A percentile compares a stretch with the other conserved stretches of the same genome.
Evolutionary conservation across 805 yeast genomes (phyloP).

Genomic region (Metschnikowia arizonensis): DNA sequence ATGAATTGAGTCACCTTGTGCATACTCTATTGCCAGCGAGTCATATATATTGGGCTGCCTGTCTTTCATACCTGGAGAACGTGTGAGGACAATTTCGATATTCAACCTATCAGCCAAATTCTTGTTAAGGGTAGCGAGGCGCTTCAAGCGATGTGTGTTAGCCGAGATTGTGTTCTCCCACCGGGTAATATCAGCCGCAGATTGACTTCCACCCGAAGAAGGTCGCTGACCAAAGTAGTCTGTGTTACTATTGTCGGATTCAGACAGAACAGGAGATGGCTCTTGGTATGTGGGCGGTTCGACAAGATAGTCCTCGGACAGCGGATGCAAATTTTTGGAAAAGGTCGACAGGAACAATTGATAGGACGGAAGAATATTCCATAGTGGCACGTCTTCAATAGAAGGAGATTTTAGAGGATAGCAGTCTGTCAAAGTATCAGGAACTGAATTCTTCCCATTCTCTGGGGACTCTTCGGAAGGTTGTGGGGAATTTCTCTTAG

Average conservation of each 20-base stretch:
- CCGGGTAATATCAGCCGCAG: slow-evolving; percentile 5
- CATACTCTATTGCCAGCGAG: slow-evolving; percentile 23
- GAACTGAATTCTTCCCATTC: background rate
- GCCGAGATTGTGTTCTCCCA: slow-evolving; percentile 36
- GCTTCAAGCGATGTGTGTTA: slow-evolving; percentile 25
- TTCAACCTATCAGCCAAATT: slow-evolving; percentile 18
- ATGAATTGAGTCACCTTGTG: slow-evolving; percentile 26
- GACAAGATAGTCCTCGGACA: slow-evolving; percentile 22
- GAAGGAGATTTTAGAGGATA: slow-evolving; percentile 25
- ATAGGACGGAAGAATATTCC: slow-evolving; percentile 32
- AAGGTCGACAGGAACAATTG: slow-evolving; percentile 34
- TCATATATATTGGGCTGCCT: slow-evolving; percentile 17
- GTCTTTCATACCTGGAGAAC: slow-evolving; percentile 17
- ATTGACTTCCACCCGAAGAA: background rate
- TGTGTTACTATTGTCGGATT: background rate
- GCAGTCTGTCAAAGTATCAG: background rate
- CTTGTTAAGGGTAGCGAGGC: slow-evolving; percentile 16
- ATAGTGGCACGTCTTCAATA: slow-evolving; percentile 26
- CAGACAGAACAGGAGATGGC: slow-evolving; percentile 18
- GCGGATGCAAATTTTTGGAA: slow-evolving; percentile 33
- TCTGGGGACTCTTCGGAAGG: background rate
- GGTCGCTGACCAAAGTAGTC: slow-evolving; percentile 10
- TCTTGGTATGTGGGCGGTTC: slow-evolving; percentile 36
- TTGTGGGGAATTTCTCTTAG: background rate
- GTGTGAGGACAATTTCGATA: slow-evolving; percentile 21